Percentiles rank a stretch among this genome's conserved stretches.
phyloP scores from a whole-genome alignment of 495 filamentous ascomycete species.

The Lineolata rhizophorae region DNA sequence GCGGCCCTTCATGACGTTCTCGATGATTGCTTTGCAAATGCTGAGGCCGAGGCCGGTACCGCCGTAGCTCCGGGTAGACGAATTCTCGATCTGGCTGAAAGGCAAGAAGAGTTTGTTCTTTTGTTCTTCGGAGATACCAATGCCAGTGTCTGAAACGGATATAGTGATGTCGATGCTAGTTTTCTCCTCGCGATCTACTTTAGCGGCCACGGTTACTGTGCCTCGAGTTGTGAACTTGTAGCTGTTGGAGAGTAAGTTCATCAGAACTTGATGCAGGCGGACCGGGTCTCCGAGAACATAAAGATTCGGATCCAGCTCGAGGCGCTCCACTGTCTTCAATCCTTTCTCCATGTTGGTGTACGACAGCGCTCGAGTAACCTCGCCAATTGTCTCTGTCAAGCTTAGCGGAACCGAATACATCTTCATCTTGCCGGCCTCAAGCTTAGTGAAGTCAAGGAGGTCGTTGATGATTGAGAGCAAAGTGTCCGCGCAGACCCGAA shows the following conservation, averaged over 20 bases:
- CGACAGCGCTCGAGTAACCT: slow-evolving; percentile 66
- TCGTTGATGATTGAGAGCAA: slow-evolving; percentile 89
- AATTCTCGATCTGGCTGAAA: slow-evolving; percentile 76
- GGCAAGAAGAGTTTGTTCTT: slow-evolving; percentile 69
- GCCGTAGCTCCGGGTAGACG: slow-evolving; percentile 70
- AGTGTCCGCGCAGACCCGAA: slow-evolving; percentile 73
- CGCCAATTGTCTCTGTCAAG: slow-evolving; percentile 63
- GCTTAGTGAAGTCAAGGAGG: slow-evolving; percentile 79
- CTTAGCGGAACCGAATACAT: slow-evolving; percentile 72
- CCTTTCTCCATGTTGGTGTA: slow-evolving; percentile 67
- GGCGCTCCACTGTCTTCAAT: slow-evolving; percentile 48
- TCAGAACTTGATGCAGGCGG: slow-evolving; percentile 76
- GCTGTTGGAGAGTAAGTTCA: slow-evolving; percentile 81
- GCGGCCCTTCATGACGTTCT: slow-evolving; percentile 68
- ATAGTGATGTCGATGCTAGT: slow-evolving; percentile 53
- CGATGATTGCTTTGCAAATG: slow-evolving; percentile 88
- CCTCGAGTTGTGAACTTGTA: slow-evolving; percentile 85
- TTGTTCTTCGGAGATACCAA: slow-evolving; percentile 67
- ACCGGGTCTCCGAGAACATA: slow-evolving; percentile 83
- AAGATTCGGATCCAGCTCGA: slow-evolving; percentile 44
- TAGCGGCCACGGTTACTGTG: slow-evolving; percentile 57
- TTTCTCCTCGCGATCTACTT: slow-evolving; percentile 43
- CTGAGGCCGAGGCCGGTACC: slow-evolving; percentile 77
- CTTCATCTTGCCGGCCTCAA: slow-evolving; percentile 92
- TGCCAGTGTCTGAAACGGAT: slow-evolving; percentile 77